Conservation (phyloP, 345 rosid species). For the Jatropha curcas region DNA sequence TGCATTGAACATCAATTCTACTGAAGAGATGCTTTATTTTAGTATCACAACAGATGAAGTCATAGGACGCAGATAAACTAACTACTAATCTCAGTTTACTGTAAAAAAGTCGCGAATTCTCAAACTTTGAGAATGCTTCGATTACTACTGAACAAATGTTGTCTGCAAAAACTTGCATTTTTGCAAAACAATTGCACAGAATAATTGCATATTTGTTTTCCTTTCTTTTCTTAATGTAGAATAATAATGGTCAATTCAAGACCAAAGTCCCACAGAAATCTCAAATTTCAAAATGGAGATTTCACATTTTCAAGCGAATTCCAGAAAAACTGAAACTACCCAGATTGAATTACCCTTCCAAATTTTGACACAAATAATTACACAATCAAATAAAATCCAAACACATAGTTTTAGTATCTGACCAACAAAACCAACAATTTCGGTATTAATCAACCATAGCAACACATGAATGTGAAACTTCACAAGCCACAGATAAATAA, state of each 20-base stretch:
- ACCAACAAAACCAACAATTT: not conserved
- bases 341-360: not conserved
- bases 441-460: not conserved
- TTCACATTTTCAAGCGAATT: constrained; percentile 5
- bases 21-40: too few relatives aligned
- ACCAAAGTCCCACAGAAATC: not conserved
- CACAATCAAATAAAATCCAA: not conserved
- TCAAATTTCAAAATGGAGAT: not conserved
- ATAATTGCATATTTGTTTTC: too few relatives aligned
- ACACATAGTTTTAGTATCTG: not conserved
- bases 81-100: too few relatives aligned
- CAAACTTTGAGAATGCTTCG: not conserved
- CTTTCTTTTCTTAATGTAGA: not conserved
- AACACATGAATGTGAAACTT: not conserved
- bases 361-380: not conserved
- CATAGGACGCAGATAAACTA: too few relatives aligned
- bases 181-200: too few relatives aligned
- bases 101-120: too few relatives aligned
- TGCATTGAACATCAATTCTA: not conserved
- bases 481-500: not conserved
- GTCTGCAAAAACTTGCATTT: not conserved
- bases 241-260: not conserved
- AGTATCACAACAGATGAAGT: too few relatives aligned
- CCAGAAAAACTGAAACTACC: not conserved
- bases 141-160: not conserved